Percentiles rank a stretch among this genome's conserved stretches.
Conservation (phyloP, 1,284 basidiomycete genomes). For the Kwoniella shivajii region DNA sequence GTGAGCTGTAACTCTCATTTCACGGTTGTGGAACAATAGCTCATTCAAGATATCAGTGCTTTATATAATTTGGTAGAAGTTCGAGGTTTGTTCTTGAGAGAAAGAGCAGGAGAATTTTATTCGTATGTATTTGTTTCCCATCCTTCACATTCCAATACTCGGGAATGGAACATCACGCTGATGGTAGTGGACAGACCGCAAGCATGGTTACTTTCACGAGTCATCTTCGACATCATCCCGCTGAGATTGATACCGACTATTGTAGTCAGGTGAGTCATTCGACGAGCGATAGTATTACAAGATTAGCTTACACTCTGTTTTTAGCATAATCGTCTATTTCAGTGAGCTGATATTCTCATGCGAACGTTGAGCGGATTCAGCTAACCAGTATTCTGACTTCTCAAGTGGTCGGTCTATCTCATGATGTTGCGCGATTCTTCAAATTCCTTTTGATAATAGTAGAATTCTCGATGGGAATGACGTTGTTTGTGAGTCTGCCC, state of each 20-base stretch:
- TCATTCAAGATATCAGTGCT: conserved; percentile 56
- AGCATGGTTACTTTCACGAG: conserved; percentile 79
- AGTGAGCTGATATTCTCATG: conserved; percentile 20
- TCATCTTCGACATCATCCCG: conserved; percentile 82
- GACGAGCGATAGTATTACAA: not conserved
- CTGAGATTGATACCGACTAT: conserved; percentile 81
- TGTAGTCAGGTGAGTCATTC: conserved; percentile 60
- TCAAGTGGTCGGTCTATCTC: conserved; percentile 74
- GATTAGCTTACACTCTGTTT: not conserved
- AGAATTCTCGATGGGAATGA: conserved; percentile 76
- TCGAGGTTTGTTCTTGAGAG: conserved; percentile 79
- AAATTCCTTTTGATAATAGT: conserved; percentile 78
- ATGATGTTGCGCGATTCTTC: conserved; percentile 70
- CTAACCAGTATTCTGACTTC: conserved; percentile 41
- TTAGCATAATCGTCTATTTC: conserved; percentile 71
- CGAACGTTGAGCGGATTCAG: conserved; percentile 8
- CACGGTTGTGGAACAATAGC: not conserved
- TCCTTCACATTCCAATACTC: not conserved
- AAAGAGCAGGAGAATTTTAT: conserved; percentile 77
- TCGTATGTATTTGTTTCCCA: conserved; percentile 25
- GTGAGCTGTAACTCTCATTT: conserved; percentile 17
- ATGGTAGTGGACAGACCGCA: conserved; percentile 61
- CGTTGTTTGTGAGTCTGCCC: conserved; percentile 67
- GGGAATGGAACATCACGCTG: conserved; percentile 1
- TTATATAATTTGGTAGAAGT: conserved; percentile 80